Conservation (phyloP, 208 protist species). For the Tritrichomonas foetus region DNA sequence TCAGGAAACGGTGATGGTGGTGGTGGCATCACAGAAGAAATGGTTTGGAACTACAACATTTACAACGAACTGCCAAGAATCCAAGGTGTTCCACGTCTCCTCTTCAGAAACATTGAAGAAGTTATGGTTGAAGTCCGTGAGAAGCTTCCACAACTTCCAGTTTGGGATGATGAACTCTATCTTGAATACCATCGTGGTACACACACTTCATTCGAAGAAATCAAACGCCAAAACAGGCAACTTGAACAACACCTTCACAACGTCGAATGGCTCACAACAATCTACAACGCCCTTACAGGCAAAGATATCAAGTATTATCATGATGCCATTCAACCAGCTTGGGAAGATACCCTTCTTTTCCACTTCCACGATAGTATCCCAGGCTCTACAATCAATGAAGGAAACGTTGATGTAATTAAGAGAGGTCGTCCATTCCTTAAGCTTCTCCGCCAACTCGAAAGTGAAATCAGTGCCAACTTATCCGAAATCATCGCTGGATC, state of each 20-base stretch:
- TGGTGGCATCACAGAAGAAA: conserved; percentile 41
- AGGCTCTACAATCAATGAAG: conserved; percentile 11
- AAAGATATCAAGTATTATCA: neutral
- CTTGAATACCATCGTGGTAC: conserved; percentile 45
- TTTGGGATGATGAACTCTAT: conserved; percentile 37
- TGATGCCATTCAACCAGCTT: neutral
- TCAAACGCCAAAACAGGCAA: conserved; percentile 34
- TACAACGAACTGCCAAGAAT: neutral
- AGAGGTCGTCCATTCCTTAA: neutral
- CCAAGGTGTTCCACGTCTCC: neutral
- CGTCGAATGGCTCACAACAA: neutral
- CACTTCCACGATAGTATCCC: conserved; percentile 4
- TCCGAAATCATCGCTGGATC: neutral
- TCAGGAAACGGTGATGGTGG: conserved; percentile 45
- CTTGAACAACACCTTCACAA: neutral
- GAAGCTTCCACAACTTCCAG: neutral
- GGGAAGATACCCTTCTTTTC: neutral
- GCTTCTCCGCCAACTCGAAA: neutral
- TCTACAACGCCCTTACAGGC: neutral
- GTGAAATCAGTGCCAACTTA: neutral
- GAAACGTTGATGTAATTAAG: neutral
- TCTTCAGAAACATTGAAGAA: neutral
- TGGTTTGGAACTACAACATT: neutral
- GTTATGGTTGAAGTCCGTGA: neutral
- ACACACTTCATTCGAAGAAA: conserved; percentile 23